phyloP scores from a whole-genome alignment of 495 filamentous ascomycete genomes.

The Annulohypoxylon stygium region DNA sequence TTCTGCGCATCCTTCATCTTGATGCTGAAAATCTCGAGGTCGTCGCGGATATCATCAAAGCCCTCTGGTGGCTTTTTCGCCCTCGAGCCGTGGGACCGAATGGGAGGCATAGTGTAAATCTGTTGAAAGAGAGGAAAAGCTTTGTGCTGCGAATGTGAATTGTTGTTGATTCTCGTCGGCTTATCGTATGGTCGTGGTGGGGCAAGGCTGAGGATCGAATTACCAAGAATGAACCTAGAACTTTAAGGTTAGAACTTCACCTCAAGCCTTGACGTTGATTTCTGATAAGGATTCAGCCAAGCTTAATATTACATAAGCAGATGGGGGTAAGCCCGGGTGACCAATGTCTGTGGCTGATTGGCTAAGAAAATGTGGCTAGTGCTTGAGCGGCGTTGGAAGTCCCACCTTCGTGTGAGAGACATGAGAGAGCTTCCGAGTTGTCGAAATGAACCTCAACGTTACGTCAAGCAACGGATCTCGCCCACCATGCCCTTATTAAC shows the following conservation, averaged over 20 bases:
- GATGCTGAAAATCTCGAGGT: slow-evolving; percentile 93
- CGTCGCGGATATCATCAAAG: slow-evolving; percentile 97
- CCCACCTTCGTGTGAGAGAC: slow-evolving; percentile 35
- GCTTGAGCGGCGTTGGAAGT: slow-evolving; percentile 12
- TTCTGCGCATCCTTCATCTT: slow-evolving; percentile 99
- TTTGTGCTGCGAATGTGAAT: background rate
- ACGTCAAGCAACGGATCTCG: slow-evolving; percentile 40
- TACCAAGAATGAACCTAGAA: slow-evolving; percentile 15
- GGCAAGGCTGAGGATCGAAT: slow-evolving; percentile 43
- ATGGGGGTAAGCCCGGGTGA: background rate
- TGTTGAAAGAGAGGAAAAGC: background rate
- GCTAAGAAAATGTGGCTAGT: background rate
- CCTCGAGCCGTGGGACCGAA: slow-evolving; percentile 72
- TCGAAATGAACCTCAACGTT: slow-evolving; percentile 44
- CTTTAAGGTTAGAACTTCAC: too few species aligned
- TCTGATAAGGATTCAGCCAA: background rate
- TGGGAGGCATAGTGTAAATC: slow-evolving; percentile 78
- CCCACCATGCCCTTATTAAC: slow-evolving; percentile 72
- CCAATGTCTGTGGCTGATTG: slow-evolving; percentile 9
- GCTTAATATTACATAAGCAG: background rate
- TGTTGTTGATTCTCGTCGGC: background rate
- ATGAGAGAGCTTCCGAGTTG: slow-evolving; percentile 31
- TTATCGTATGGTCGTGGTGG: slow-evolving; percentile 32
- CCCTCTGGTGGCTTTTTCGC: slow-evolving; percentile 90
- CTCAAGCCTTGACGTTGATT: slow-evolving; percentile 26